These are phyloP conservation scores for Malassezia cuniculi DNA, from an alignment of 1,284 basidiomycete species.

Conservation along the genomic window DNA sequence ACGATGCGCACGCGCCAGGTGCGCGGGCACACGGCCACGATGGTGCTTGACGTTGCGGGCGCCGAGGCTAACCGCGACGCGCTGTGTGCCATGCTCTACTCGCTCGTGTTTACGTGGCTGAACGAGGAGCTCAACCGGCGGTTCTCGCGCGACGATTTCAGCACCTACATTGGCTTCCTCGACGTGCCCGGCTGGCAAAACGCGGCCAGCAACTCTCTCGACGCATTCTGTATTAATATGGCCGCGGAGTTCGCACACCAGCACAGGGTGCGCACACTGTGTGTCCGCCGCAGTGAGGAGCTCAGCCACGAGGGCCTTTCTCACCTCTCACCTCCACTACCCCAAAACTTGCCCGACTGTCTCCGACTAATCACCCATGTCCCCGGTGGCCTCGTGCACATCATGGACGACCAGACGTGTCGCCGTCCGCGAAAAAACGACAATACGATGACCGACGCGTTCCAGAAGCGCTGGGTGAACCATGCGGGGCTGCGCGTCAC, in stretches of 20 bases:
- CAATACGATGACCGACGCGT: slow-evolving; percentile 83
- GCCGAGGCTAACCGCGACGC: slow-evolving; percentile 85
- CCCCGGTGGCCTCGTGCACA: slow-evolving; percentile 83
- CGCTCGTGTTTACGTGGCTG: slow-evolving; percentile 87
- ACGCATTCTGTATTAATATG: slow-evolving; percentile 92
- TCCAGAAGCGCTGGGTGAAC: slow-evolving; percentile 83
- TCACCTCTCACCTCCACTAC: slow-evolving; percentile 57
- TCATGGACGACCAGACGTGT: slow-evolving; percentile 90
- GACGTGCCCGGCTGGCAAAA: slow-evolving; percentile 72
- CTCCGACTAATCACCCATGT: slow-evolving; percentile 71
- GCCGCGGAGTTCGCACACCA: slow-evolving; percentile 79
- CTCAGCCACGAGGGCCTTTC: slow-evolving; percentile 74
- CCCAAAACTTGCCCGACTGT: slow-evolving; percentile 58
- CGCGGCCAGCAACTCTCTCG: slow-evolving; percentile 68
- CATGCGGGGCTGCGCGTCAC: slow-evolving; percentile 62
- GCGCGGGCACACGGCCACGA: slow-evolving; percentile 85
- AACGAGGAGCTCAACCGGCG: slow-evolving; percentile 92
- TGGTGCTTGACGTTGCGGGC: slow-evolving; percentile 86
- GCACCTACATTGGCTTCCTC: slow-evolving; percentile 81
- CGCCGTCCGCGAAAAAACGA: slow-evolving; percentile 79
- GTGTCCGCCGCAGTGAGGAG: slow-evolving; percentile 66
- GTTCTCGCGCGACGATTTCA: slow-evolving; percentile 48
- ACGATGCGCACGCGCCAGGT: slow-evolving; percentile 85
- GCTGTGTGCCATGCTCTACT: slow-evolving; percentile 81
- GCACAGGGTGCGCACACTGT: slow-evolving; percentile 67